Evolutionary conservation across 2,329 filamentous ascomycete species (phyloP), one percentile per base, ranked within the genome.

Genomic region (Thyridium curvatum): DNA sequence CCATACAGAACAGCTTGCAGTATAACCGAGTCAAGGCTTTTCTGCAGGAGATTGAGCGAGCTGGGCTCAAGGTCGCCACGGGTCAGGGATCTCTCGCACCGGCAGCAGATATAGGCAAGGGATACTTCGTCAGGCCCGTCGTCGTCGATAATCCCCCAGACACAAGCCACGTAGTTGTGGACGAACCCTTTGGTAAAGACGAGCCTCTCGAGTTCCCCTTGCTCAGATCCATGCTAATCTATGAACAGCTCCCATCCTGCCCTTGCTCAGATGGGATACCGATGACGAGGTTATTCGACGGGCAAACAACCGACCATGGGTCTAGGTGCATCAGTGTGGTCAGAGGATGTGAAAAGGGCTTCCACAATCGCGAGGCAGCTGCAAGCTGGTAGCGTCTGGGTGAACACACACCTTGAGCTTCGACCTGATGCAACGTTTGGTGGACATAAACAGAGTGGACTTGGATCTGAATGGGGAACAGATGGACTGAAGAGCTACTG

Each of bases 1-100:
- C 77, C 0, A 56, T 81, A 2, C 75, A 79, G 46, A 81, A 80
- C 53, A 53, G 61, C 38, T 73, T 77, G 71, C 78, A 81, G 52
- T 79, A 66, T 51, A 64, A 71, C 8, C 67, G 67, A 18, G 71
- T 76, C 32, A 69, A 72, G 42, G 55, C 64, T 2, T 66, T 77
- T 37, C 72, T 76, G 43, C 53, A 54, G 4, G 62, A 74, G 30
- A 67, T 71, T 36, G 21, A 26, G 21, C 21, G 21, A 26, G 6
- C 21, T 10, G 10, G 10, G 21, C 21, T 26, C 21, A 58, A 67
- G 14, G 68, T 62, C 0, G 42, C 66, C 15, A 69, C 66, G 12
- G 69, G 71, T 35, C 52, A 55, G 12, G 51, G 61, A 15, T 35
- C 42, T 41, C 10, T 43, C 56, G 3, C 58, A 59, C 52, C 68